Evolutionary conservation across 176 grass and related monocot species (phyloP), one percentile per base, ranked within the genome.

Genomic region (Raddia distichophylla): DNA sequence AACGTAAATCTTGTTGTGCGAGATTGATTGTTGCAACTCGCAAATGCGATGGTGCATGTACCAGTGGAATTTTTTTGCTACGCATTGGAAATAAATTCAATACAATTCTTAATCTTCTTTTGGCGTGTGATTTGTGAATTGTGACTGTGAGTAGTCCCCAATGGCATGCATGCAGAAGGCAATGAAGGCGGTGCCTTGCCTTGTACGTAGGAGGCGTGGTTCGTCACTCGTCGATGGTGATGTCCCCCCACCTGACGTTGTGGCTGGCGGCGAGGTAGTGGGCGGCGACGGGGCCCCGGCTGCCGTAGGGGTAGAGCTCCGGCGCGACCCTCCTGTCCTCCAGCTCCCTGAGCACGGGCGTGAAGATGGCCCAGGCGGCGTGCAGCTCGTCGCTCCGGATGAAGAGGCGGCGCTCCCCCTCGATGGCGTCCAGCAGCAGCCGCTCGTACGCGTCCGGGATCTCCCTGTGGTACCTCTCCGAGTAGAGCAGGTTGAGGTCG

Each of bases 341-440:
- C 8, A 97, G 76, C 75, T 97, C 86, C 59, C 74, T 85, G 33
- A 97, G 92, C 78, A 91, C 82, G 3, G 95, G 94, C 43, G 95
- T 92, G 80, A 97, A 97, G 73, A 97, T 77, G 55, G 86, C 87
- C 95, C 95, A 97, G 0, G 95, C 95, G 3, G 95, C 92, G 55
- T 97, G 92, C 6, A 97, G 95, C 76, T 97, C 95, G 80, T 97
- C 95, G 53, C 95, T 97, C 69, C 95, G 89, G 63, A 97, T 97
- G 73, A 97, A 97, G 13, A 97, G 95, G 7, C 95, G 75, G 3
- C 88, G 73, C 84, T 97, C 95, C 57, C 92, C 95, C 81, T 86
- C 95, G 42, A 98, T 86, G 40, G 95, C 95, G 74, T 97, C 95
- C 61, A 97, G 80, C 12, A 97, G 81, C 49, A 97, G 81, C 40